Evolutionary conservation across 495 filamentous ascomycete species (phyloP), one percentile per base, ranked within the genome.

Genomic region (Lasiosphaeria ovina): DNA sequence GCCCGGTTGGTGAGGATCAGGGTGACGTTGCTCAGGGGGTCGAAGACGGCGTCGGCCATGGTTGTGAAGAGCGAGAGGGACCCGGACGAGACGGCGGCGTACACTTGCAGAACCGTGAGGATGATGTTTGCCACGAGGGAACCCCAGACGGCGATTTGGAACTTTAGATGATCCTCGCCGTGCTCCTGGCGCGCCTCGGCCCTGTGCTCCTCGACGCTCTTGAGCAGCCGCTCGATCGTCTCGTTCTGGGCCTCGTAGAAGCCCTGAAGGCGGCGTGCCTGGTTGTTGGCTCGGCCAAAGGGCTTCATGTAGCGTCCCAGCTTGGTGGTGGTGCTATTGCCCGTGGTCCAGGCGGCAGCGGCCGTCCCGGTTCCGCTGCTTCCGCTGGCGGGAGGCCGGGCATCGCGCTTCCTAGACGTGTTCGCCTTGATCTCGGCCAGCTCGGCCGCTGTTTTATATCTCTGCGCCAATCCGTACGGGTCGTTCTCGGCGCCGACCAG

Each of bases 1-100:
- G 95, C 93, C 58, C 93, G 89, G 74, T 93, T 89, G 68, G 85
- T 91, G 34, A 97, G 76, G 51, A 98, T 90, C 4, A 98, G 81
- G 0, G 90, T 93, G 42, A 97, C 67, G 74, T 97, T 98, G 69
- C 88, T 92, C 71, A 95, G 66, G 14, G 95, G 95, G 72, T 98
- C 94, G 77, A 98, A 98, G 63, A 98, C 82, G 32, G 93, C 88
- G 74, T 98, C 94, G 38, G 93, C 94, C 90, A 96, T 96, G 54
- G 95, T 98, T 6, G 94, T 97, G 80, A 98, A 97, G 53, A 98
- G 85, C 5, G 93, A 97, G 44, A 98, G 82, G 6, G 92, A 97
- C 24, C 87, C 85, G 3, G 92, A 96, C 1, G 90, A 86, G 36
- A 89, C 82, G 54, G 94, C 94, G 35, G 86, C 94, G 75, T 96